Percentiles rank a stretch among this genome's conserved stretches.
phyloP scores from a whole-genome alignment of 1,139 yeast species.

The Meyerozyma guilliermondii region DNA sequence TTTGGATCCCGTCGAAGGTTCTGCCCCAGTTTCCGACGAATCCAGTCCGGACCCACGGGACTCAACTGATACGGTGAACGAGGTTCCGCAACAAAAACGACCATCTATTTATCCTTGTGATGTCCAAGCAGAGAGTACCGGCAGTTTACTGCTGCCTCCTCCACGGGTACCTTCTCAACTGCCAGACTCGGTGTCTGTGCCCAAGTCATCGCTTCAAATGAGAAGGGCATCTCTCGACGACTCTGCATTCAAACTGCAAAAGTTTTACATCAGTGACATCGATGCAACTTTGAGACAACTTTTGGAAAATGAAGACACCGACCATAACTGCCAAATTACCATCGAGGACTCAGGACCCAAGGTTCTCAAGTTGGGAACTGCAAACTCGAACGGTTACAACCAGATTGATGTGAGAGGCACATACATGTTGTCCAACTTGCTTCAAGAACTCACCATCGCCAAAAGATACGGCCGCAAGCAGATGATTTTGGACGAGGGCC shows the following conservation, averaged over 20 bases:
- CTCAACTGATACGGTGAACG: not conserved
- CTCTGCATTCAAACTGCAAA: slow-evolving; percentile 35
- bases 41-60: not conserved
- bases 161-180: not conserved
- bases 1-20: not conserved
- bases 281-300: slow-evolving; percentile 68
- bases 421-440: slow-evolving; percentile 80
- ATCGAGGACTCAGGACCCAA: slow-evolving; percentile 94
- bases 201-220: not conserved
- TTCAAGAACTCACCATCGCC: slow-evolving; percentile 89
- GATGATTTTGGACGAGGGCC: slow-evolving; percentile 74
- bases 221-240: slow-evolving; percentile 72
- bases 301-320: slow-evolving; percentile 79
- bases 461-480: slow-evolving; percentile 72
- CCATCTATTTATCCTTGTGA: slow-evolving; percentile 1
- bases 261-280: slow-evolving; percentile 71
- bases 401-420: slow-evolving; percentile 80
- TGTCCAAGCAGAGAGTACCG: not conserved
- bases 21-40: not conserved
- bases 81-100: not conserved
- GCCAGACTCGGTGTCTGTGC: not conserved
- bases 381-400: slow-evolving; percentile 74
- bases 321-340: slow-evolving; percentile 79
- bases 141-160: slow-evolving; percentile 2
- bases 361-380: slow-evolving; percentile 76